These are phyloP conservation scores for Suillus cothurnatus DNA, from an alignment of 768 basidiomycete genomes.

Conservation along the genomic window DNA sequence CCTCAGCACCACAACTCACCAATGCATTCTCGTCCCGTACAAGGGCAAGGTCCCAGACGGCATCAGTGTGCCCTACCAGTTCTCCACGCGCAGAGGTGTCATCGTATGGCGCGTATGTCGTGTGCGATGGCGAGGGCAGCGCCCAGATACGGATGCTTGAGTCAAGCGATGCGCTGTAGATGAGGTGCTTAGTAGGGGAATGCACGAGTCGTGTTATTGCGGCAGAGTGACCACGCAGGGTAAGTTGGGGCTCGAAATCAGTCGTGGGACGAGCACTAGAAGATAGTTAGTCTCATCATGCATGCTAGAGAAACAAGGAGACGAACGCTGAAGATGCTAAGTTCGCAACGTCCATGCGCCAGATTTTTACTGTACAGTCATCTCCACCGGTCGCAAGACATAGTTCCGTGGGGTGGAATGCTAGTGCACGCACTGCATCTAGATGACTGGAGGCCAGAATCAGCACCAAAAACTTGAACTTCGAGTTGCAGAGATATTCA, in stretches of 20 bases:
- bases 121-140: conserved; percentile 72
- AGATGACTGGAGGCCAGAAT: conserved; percentile 64
- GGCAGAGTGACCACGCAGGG: conserved; percentile 90
- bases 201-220: conserved; percentile 86
- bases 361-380: conserved; percentile 94
- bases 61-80: conserved; percentile 92
- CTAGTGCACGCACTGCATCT: conserved; percentile 87
- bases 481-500: conserved; percentile 44
- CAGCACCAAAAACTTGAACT: conserved; percentile 5
- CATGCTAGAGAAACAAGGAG: conserved; percentile 11
- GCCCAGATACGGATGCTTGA: conserved; percentile 93
- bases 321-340: conserved; percentile 80
- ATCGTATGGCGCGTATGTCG: conserved; percentile 92
- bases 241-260: conserved; percentile 92
- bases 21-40: conserved; percentile 82
- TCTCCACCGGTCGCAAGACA: conserved; percentile 93
- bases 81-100: conserved; percentile 73
- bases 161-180: conserved; percentile 94
- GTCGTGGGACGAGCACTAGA: conserved; percentile 68
- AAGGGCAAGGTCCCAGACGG: conserved; percentile 93
- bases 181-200: conserved; percentile 69
- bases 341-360: conserved; percentile 82
- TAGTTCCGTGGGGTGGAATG: conserved; percentile 85
- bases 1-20: conserved; percentile 91
- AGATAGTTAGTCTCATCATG: conserved; percentile 16